Evolutionary conservation across 2,329 filamentous ascomycete species (phyloP).

Genomic region (Cytospora leucostoma): DNA sequence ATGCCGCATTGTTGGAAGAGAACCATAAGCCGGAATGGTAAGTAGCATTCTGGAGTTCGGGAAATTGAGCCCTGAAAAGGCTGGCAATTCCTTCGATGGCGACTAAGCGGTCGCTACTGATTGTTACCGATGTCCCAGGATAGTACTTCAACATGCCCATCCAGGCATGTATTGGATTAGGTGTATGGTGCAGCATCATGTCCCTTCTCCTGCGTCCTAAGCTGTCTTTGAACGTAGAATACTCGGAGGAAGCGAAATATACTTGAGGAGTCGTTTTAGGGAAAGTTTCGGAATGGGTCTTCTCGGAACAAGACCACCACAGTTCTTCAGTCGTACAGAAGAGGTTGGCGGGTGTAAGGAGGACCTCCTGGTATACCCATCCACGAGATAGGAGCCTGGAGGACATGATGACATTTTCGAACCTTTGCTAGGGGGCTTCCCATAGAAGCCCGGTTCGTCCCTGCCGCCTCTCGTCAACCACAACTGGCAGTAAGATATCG

Average conservation of each 20-base stretch:
- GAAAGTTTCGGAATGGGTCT: not conserved
- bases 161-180: not conserved
- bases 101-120: not conserved
- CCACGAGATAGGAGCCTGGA: conserved; percentile 2
- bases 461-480: not conserved
- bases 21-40: conserved; percentile 8
- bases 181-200: not conserved
- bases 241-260: too few species aligned
- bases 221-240: not conserved
- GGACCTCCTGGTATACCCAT: conserved; percentile 13
- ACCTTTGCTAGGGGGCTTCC: not conserved
- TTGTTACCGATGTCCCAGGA: not conserved
- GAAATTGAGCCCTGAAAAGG: not conserved
- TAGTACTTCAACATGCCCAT: not conserved
- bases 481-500: not conserved
- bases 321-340: not conserved
- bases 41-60: not conserved
- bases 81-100: not conserved
- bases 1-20: too few species aligned
- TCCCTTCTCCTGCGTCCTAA: not conserved
- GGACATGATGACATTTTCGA: not conserved
- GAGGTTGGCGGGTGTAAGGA: conserved; percentile 2
- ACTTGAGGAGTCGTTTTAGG: too few species aligned
- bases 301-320: conserved; percentile 9
- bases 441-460: not conserved